Evolutionary conservation across 1,284 basidiomycete genomes (phyloP), one percentile per base, ranked within the genome.

Genomic region (Cutaneotrichosporon spelunceum): DNA sequence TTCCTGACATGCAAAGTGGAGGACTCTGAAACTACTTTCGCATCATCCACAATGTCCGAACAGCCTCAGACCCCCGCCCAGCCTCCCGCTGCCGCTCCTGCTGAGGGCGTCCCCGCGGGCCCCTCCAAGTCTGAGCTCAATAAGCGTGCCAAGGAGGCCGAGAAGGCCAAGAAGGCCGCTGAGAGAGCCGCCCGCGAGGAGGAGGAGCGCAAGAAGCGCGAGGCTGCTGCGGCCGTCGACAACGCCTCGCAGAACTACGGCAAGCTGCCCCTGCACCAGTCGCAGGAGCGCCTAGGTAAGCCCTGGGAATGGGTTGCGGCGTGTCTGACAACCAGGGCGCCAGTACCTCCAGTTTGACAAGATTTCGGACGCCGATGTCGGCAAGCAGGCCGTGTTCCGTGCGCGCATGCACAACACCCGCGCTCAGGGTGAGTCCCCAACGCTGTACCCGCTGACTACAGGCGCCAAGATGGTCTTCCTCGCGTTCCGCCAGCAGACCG

Each of bases 351-450:
- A 88, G 70, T 89, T 99, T 68, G 79, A 82, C 30, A 81, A 86
- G 14, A 82, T 99, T 59, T 84, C 84, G 48, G 83, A 86, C 26
- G 84, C 85, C 60, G 83, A 83, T 63, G 84, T 90, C 70, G 91
- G 89, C n/a, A 82, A 95, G 76, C 84, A 82, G 16, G 89, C 98
- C 62, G 80, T 91, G 62, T 82, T 99, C 68, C 88, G 94, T 70
- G 93, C 93, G 21, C 87, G 95, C 65, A 84, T 99, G 47, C 93
- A 97, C 77, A 95, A 90, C 36, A 89, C 89, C 49, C 88, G 96
- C 68, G 89, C 91, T 2, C 91, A 94, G 78, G 90, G 90, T 77
- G 86, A 83, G 74, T 65, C 42, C 7, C 27, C 29, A 21, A 21
- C 30, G n/a, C 57, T 49, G 36, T 27, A 26, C 10, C 14, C 30